Evolutionary conservation across 2,329 filamentous ascomycete genomes (phyloP).

Genomic region (Domatiomyces catenatus): DNA sequence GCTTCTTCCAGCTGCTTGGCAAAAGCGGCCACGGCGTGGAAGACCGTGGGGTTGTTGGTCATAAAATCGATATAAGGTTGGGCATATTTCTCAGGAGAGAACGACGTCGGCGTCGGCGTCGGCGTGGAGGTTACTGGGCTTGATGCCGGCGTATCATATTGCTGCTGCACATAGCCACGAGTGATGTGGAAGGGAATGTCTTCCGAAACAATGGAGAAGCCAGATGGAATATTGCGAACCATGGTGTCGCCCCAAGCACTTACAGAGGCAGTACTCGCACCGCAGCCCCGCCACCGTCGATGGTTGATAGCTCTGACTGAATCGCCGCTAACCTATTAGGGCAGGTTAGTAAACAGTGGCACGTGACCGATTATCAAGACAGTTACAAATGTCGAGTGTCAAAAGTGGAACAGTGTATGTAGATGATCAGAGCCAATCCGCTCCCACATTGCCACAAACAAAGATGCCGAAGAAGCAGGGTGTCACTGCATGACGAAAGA

Average conservation of each 20-base stretch:
- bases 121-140: not conserved
- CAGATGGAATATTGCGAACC: conserved; percentile 18
- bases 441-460: too few relatives aligned
- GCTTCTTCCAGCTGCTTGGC: conserved; percentile 52
- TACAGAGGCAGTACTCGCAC: not conserved
- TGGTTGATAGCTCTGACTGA: not conserved
- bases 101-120: conserved; percentile 9
- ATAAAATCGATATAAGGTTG: conserved; percentile 79
- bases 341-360: not conserved
- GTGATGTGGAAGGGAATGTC: conserved; percentile 14
- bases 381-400: not conserved
- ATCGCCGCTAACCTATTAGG: not conserved
- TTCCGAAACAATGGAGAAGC: conserved; percentile 16
- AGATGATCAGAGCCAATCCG: too few relatives aligned
- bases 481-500: too few relatives aligned
- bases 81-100: conserved; percentile 48
- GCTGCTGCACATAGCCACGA: conserved; percentile 12
- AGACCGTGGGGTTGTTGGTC: conserved; percentile 79
- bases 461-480: too few relatives aligned
- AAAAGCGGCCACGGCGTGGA: conserved; percentile 74
- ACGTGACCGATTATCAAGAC: not conserved
- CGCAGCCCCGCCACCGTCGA: not conserved
- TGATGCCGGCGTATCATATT: not conserved
- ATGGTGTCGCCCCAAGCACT: conserved; percentile 6
- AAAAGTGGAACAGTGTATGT: too few relatives aligned